Percentiles rank a stretch among this genome's conserved stretches.
Evolutionary conservation across 371 early-diverging fungal species (phyloP).

Genomic region (Apophysomyces ossiformis): DNA sequence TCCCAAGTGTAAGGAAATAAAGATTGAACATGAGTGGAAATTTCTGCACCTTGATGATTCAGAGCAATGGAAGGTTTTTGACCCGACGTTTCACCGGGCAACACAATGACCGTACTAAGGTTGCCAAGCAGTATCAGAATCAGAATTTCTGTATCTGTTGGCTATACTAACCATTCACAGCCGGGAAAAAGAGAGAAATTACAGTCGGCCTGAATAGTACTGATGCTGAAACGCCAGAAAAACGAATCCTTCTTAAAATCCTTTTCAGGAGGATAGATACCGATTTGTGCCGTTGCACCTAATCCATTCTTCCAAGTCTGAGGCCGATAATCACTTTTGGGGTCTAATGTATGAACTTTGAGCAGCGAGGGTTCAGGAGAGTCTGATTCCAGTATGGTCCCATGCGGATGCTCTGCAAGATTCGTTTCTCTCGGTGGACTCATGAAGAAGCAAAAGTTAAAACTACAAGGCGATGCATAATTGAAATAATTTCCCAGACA

Average conservation of each 20-base stretch:
- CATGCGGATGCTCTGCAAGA: neutral
- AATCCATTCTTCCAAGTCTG: slow-evolving; percentile 67
- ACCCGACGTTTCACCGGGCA: slow-evolving; percentile 16
- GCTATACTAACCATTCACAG: slow-evolving; percentile 54
- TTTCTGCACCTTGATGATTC: slow-evolving; percentile 55
- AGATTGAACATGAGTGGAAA: slow-evolving; percentile 43
- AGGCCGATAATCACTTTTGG: slow-evolving; percentile 25
- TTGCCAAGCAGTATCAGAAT: neutral
- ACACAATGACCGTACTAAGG: slow-evolving; percentile 27
- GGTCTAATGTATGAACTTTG: slow-evolving; percentile 19
- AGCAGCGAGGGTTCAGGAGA: slow-evolving; percentile 40
- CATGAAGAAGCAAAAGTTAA: neutral
- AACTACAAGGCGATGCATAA: neutral
- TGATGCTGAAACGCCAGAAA: slow-evolving; percentile 57
- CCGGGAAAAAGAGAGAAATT: slow-evolving; percentile 60
- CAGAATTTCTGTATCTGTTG: neutral
- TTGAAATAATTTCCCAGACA: neutral
- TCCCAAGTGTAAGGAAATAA: slow-evolving; percentile 61
- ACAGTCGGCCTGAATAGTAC: slow-evolving; percentile 50
- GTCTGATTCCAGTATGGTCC: slow-evolving; percentile 28
- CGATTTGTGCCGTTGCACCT: slow-evolving; percentile 60
- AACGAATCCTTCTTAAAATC: slow-evolving; percentile 54
- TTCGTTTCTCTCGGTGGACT: slow-evolving; percentile 1
- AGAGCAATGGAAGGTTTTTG: slow-evolving; percentile 34
- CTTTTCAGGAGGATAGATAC: slow-evolving; percentile 51